These are phyloP conservation scores for Hebeloma cylindrosporum DNA, from an alignment of 768 basidiomycete genomes.

Conservation along the genomic window DNA sequence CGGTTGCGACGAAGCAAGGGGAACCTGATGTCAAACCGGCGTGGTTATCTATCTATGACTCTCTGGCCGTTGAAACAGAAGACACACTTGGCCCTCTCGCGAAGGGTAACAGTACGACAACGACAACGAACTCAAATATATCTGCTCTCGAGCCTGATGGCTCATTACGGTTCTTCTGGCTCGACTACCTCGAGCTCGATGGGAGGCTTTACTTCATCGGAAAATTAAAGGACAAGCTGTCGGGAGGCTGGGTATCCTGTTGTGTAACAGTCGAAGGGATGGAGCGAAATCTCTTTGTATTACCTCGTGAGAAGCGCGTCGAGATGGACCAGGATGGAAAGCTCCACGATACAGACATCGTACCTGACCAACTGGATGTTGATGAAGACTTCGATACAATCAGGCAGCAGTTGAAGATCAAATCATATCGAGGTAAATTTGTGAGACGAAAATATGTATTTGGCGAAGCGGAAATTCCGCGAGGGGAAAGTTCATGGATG, in stretches of 20 bases:
- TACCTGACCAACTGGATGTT: slow-evolving; percentile 71
- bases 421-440: slow-evolving; percentile 76
- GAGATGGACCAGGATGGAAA: slow-evolving; percentile 58
- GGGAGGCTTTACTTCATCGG: slow-evolving; percentile 89
- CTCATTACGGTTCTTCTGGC: slow-evolving; percentile 90
- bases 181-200: slow-evolving; percentile 87
- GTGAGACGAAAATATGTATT: slow-evolving; percentile 93
- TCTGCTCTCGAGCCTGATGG: slow-evolving; percentile 82
- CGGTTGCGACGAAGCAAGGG: slow-evolving; percentile 34
- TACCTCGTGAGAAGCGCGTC: slow-evolving; percentile 70
- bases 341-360: slow-evolving; percentile 69
- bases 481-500: slow-evolving; percentile 81
- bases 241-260: slow-evolving; percentile 74
- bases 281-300: slow-evolving; percentile 86
- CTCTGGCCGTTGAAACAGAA: slow-evolving; percentile 58
- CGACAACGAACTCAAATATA: slow-evolving; percentile 40
- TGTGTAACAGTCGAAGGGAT: slow-evolving; percentile 85
- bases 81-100: slow-evolving; percentile 57
- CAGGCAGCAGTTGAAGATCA: slow-evolving; percentile 69
- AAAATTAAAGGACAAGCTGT: slow-evolving; percentile 80
- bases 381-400: slow-evolving; percentile 82
- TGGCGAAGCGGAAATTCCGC: slow-evolving; percentile 79
- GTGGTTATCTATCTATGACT: slow-evolving; percentile 78
- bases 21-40: slow-evolving; percentile 50
- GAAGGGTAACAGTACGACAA: slow-evolving; percentile 28